These are phyloP conservation scores for Gastrolobium bilobum DNA, from an alignment of 306 rosid genomes.

Conservation along the genomic window DNA sequence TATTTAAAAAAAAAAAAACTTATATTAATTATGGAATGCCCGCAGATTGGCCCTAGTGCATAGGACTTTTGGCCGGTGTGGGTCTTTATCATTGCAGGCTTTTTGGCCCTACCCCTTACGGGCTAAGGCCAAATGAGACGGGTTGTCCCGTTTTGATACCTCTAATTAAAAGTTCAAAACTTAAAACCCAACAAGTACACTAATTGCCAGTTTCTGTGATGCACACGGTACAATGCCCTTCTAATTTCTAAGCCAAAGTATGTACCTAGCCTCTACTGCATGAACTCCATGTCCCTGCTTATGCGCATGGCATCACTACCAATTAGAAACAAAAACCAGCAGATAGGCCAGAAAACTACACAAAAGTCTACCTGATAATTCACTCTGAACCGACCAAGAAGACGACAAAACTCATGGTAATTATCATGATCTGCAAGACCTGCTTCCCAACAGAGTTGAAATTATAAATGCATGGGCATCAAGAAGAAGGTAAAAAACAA, in stretches of 20 bases:
- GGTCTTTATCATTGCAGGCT: too few relatives aligned
- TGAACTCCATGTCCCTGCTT: slow-evolving; percentile 45
- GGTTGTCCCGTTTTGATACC: too few relatives aligned
- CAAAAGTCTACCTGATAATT: slow-evolving; percentile 87
- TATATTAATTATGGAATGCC: too few relatives aligned
- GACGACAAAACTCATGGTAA: slow-evolving; percentile 99
- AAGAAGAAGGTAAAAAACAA: not conserved
- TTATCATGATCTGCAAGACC: slow-evolving; percentile 98
- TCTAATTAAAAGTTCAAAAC: not conserved
- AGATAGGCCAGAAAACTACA: slow-evolving; percentile 39
- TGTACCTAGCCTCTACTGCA: slow-evolving; percentile 41
- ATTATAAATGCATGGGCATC: slow-evolving; percentile 47
- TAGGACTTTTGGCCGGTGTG: too few relatives aligned
- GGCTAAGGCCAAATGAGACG: too few relatives aligned
- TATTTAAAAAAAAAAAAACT: too few relatives aligned
- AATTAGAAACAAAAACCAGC: slow-evolving; percentile 38
- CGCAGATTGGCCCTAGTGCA: too few relatives aligned
- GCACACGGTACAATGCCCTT: slow-evolving; percentile 36
- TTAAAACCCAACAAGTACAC: slow-evolving; percentile 28
- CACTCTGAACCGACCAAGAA: slow-evolving; percentile 97
- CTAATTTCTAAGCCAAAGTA: slow-evolving; percentile 34
- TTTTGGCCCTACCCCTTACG: too few relatives aligned
- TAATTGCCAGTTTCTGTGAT: slow-evolving; percentile 3
- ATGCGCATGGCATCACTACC: slow-evolving; percentile 38
- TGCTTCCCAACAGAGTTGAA: slow-evolving; percentile 53